These are phyloP conservation scores for Solanum tarapatanum DNA, from an alignment of 257 asterid genomes.

Conservation along the genomic window DNA sequence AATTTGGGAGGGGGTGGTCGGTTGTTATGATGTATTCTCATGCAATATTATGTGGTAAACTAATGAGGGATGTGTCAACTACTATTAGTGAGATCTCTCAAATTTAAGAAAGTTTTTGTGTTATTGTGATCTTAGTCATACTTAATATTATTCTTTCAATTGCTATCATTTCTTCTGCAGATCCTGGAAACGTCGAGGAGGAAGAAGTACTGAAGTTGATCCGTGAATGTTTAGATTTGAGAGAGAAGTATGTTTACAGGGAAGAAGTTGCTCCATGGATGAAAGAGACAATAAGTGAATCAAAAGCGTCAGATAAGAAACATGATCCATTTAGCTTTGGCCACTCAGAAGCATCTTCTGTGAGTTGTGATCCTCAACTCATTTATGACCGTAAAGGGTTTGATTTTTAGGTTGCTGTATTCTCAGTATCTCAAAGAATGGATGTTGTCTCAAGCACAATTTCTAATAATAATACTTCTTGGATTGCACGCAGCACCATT, in stretches of 20 bases:
- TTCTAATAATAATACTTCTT: constrained; percentile 12
- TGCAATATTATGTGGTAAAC: not conserved
- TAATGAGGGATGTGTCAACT: not conserved
- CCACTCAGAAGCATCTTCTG: constrained; percentile 69
- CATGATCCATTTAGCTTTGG: constrained; percentile 49
- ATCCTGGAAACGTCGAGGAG: constrained; percentile 53
- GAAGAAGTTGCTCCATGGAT: constrained; percentile 70
- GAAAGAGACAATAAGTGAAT: constrained; percentile 18
- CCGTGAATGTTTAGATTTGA: constrained; percentile 67
- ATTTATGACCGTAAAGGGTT: not conserved
- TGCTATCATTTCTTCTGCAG: constrained; percentile 33
- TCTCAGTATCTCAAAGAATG: not conserved
- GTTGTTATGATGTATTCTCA: not conserved
- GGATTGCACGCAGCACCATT: constrained; percentile 48
- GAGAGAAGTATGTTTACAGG: constrained; percentile 76
- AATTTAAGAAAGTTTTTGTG: not conserved
- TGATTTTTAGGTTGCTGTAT: not conserved
- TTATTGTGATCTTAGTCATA: not conserved
- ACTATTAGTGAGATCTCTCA: not conserved
- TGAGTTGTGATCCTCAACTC: constrained; percentile 28
- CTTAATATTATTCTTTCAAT: constrained; percentile 16
- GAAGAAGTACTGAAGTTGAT: constrained; percentile 75
- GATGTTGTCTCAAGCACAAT: constrained; percentile 1
- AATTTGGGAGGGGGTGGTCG: not conserved
- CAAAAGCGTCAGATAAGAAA: constrained; percentile 24